phyloP scores from a whole-genome alignment of 192 early-diverging fungal species.

The Lobosporangium transversale region DNA sequence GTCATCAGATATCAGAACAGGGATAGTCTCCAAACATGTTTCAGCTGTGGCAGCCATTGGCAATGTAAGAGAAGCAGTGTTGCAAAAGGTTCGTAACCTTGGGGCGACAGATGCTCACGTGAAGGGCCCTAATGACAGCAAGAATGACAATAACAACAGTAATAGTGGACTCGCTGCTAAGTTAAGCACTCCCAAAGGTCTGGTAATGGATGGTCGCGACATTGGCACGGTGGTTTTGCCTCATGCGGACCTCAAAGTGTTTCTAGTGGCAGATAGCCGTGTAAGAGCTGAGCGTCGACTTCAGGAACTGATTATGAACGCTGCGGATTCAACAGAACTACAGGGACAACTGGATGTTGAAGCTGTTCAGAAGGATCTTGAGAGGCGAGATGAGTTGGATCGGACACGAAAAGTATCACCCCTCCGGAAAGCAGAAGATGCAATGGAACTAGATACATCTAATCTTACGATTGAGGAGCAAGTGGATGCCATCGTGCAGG shows the following conservation, averaged over 20 bases:
- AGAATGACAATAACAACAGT: neutral
- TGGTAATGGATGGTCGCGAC: slow-evolving; percentile 89
- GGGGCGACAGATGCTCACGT: slow-evolving; percentile 57
- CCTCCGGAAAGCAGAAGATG: slow-evolving; percentile 74
- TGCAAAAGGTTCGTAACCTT: slow-evolving; percentile 64
- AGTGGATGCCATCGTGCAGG: slow-evolving; percentile 69
- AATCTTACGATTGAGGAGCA: slow-evolving; percentile 72
- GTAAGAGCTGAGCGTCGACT: slow-evolving; percentile 76
- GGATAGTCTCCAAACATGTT: slow-evolving; percentile 64
- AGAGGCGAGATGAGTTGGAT: slow-evolving; percentile 75
- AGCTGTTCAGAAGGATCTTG: slow-evolving; percentile 69
- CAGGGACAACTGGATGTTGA: slow-evolving; percentile 24
- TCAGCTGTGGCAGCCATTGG: slow-evolving; percentile 69
- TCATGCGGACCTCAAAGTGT: slow-evolving; percentile 81
- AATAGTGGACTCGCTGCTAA: neutral
- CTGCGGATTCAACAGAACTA: slow-evolving; percentile 11
- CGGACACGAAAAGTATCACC: slow-evolving; percentile 72
- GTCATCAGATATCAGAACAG: slow-evolving; percentile 66
- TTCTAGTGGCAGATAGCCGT: slow-evolving; percentile 70
- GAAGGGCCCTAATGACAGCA: too few species aligned
- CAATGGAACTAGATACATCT: slow-evolving; percentile 80
- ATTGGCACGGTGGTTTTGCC: slow-evolving; percentile 82
- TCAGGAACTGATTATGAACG: slow-evolving; percentile 59
- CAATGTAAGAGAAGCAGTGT: slow-evolving; percentile 60
- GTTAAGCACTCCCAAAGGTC: slow-evolving; percentile 45